phyloP scores from a whole-genome alignment of 768 basidiomycete species.

The Udeniomyces megalosporus region DNA sequence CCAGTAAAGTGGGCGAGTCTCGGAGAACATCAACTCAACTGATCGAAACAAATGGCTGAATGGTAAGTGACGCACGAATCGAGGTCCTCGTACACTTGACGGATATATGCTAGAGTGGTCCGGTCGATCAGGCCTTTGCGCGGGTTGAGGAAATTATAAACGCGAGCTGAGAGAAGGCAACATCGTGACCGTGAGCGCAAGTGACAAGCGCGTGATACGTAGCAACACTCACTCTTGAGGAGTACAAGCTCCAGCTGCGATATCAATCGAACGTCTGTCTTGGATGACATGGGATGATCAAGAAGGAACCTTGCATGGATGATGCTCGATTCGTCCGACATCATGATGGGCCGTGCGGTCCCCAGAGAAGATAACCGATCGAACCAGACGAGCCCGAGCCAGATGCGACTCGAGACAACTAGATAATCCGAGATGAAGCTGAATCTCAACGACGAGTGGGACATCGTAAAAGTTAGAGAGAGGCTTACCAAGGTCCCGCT shows the following conservation, averaged over 20 bases:
- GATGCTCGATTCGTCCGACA: constrained; percentile 77
- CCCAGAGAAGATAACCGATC: constrained; percentile 65
- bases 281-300: background rate
- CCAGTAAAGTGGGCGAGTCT: no score
- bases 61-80: constrained; percentile 36
- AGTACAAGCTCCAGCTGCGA: constrained; percentile 77
- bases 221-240: constrained; percentile 54
- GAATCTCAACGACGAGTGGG: background rate
- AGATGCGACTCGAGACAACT: constrained; percentile 10
- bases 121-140: constrained; percentile 73
- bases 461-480: background rate
- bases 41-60: constrained; percentile 35
- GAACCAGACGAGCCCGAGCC: constrained; percentile 10
- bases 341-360: constrained; percentile 73
- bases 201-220: no score
- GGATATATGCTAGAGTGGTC: constrained; percentile 69
- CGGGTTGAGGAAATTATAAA: constrained; percentile 75
- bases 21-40: no score
- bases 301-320: constrained; percentile 67
- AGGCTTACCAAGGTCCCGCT: constrained; percentile 60
- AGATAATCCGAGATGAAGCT: background rate
- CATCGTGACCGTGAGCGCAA: background rate
- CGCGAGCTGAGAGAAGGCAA: constrained; percentile 48
- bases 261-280: constrained; percentile 75
- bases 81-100: constrained; percentile 66